Evolutionary conservation across 139 green algal genomes (phyloP), one percentile per base, ranked within the genome.

Genomic region (Tetraselmis striata): DNA sequence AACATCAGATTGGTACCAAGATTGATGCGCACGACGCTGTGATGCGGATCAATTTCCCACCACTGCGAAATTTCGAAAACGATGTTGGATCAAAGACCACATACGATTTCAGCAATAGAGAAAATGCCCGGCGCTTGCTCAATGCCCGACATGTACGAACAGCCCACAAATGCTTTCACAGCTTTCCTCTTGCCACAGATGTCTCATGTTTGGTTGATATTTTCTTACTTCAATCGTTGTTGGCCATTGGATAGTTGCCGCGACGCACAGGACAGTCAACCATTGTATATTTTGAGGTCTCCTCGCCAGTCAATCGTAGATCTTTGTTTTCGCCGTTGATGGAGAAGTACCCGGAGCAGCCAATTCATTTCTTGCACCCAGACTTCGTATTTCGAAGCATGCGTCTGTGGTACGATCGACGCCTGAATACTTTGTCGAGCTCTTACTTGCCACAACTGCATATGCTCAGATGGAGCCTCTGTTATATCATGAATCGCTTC

Each of bases 21-120:
- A 80, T 80, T n/a, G 77, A 80, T 32, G 5, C 28, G 28, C 77
- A 80, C 77, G 77, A 80, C 23, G 77, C 77, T n/a, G 77, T 80
- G 77, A 59, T 80, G 77, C 77, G 77, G 29, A 80, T 80, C 27
- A 80, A 80, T n/a, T 80, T 45, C 29, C 28, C 77, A 59, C 77
- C 77, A 2, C 30, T n/a, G 28, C n/a, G 77, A 32, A 58, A n/a
- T 31, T 80, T 80, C 29, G 77, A 80, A n/a, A 58, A 80, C 29
- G 32, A 80, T n/a, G 77, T 80, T 2, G 77, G 77, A 2, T 59
- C 28, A 23, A 80, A 80, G 77, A 80, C 77, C 18, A 80, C 77
- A 2, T 80, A 80, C 29, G 77, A 80, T 32, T 80, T 80, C 29
- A 59, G 29, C 29, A 80, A 80, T n/a, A 80, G 77, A 32, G 77